Conservation (phyloP, 331 rosid species). For the Acacia concinna region DNA sequence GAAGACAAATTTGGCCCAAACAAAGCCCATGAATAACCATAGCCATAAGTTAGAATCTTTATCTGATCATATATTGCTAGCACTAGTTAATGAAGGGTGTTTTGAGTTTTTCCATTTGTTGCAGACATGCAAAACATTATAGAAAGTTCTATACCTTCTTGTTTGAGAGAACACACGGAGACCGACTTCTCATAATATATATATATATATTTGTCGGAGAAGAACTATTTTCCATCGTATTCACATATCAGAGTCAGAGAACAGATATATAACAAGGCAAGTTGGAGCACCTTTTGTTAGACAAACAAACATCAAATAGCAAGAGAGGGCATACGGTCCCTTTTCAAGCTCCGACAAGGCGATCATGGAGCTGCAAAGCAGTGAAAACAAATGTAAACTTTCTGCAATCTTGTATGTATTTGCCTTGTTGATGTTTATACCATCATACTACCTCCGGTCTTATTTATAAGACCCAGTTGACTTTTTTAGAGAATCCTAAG, state of each 20-base stretch:
- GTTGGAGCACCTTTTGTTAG: not conserved
- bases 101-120: not conserved
- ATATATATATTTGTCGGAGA: too few relatives aligned
- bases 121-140: conserved; percentile 6
- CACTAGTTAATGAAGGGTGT: not conserved
- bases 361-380: conserved; percentile 55
- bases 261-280: not conserved
- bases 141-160: conserved; percentile 1
- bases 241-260: not conserved
- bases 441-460: too few relatives aligned
- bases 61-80: not conserved
- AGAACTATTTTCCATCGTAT: not conserved
- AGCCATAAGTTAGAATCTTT: not conserved
- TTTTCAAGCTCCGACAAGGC: not conserved
- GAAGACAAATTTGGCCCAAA: not conserved
- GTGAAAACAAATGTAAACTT: conserved; percentile 21
- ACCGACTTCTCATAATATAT: not conserved
- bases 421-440: not conserved
- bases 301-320: not conserved
- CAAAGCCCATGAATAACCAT: not conserved
- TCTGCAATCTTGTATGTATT: not conserved
- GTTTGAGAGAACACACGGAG: not conserved
- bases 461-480: too few relatives aligned
- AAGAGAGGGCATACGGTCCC: conserved; percentile 10
- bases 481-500: too few relatives aligned